Evolutionary conservation across 2,329 filamentous ascomycete genomes (phyloP), one percentile per base, ranked within the genome.

Genomic region (Rutstroemia sp.): DNA sequence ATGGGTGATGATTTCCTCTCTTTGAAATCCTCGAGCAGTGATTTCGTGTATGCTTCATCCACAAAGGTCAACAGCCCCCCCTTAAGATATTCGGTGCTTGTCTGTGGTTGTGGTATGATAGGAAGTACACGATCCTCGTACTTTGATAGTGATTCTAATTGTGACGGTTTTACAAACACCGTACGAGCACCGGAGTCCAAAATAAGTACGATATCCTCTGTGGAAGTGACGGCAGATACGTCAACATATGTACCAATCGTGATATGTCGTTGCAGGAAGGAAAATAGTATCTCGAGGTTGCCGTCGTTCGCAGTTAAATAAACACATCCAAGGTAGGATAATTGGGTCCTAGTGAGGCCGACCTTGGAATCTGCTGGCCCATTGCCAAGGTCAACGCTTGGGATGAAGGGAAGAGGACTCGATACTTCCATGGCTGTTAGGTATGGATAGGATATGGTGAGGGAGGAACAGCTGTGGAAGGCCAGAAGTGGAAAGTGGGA

Each of bases 131-230:
- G 76, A 45, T 76, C 73, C 45, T 78, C 80, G 60, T 81, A 83
- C 60, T 79, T 76, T 48, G 76, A 71, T 57, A 81, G 80, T 51
- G 78, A 73, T 8, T 77, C 75, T 53, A 95, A 75, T 69, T 90
- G 87, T 56, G 84, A 78, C 48, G 84, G 80, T 17, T 80, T 80
- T 51, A 96, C 88, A 70, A 97, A 94, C 60, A 94, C 86, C 69
- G 87, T 94, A 52, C 84, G 82, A 6, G 91, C 90, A 58, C 94
- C 94, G 61, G 84, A 82, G 70, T 99, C 89, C 56, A 99, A 82
- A 38, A 97, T 78, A 48, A 87, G 81, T 54, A 92, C 74, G 38
- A 97, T 77, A 61, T 95, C 87, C 63, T 91, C 86, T 55, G 77
- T 75, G 10, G 84, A 83, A 34, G 80, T 71, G 40, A 97, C 77